Evolutionary conservation across 805 yeast species (phyloP).

Genomic region (Schwanniomyces pseudopolymorphus): DNA sequence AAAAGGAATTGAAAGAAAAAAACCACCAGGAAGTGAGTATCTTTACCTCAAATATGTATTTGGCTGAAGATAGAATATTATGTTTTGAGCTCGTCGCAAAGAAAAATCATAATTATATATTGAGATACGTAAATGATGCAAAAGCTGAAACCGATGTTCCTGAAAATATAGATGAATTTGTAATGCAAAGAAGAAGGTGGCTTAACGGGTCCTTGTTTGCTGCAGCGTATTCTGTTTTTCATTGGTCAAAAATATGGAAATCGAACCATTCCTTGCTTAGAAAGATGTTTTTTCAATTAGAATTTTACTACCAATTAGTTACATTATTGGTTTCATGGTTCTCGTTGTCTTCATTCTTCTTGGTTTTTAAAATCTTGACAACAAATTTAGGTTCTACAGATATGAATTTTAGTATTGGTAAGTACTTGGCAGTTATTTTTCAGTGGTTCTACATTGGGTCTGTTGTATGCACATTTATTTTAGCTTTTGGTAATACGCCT

Average conservation of each 20-base stretch:
- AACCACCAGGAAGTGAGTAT: slow-evolving; percentile 56
- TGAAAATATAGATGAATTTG: slow-evolving; percentile 89
- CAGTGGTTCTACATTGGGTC: slow-evolving; percentile 85
- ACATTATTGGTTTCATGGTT: slow-evolving; percentile 87
- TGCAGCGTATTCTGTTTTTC: slow-evolving; percentile 83
- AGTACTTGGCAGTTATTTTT: slow-evolving; percentile 71
- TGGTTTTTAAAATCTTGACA: slow-evolving; percentile 87
- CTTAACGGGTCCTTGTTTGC: slow-evolving; percentile 97
- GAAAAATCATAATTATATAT: slow-evolving; percentile 65
- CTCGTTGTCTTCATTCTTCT: slow-evolving; percentile 82
- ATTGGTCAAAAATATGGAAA: slow-evolving; percentile 84
- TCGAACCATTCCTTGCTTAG: slow-evolving; percentile 83
- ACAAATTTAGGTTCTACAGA: slow-evolving; percentile 66
- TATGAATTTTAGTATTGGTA: slow-evolving; percentile 69
- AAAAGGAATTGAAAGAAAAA: slow-evolving; percentile 36
- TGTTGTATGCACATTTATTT: slow-evolving; percentile 78
- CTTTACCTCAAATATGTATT: slow-evolving; percentile 92
- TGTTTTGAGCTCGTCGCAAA: slow-evolving; percentile 97
- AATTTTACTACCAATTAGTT: slow-evolving; percentile 79
- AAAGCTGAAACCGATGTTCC: slow-evolving; percentile 96
- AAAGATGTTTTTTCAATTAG: slow-evolving; percentile 78
- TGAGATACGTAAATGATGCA: slow-evolving; percentile 84
- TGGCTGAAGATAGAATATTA: slow-evolving; percentile 93
- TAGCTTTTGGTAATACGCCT: slow-evolving; percentile 93
- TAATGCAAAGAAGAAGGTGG: slow-evolving; percentile 97